Base-by-base conservation (phyloP, 306 rosid genomes). In the Prunus armeniaca region DNA sequence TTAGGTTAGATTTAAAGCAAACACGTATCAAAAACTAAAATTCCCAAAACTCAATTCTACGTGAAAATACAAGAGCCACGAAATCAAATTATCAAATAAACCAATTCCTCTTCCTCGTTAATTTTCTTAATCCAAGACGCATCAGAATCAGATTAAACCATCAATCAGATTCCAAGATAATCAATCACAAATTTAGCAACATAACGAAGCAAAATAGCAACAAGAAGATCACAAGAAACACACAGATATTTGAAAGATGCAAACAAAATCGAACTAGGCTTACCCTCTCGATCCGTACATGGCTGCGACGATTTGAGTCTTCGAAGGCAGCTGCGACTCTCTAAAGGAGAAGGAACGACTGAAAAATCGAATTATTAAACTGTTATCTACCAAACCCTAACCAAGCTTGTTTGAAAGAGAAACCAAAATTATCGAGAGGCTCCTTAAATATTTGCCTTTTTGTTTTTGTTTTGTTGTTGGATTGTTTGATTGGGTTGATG, bases 241-340 rank as follows among this genome's bases (percentile, higher is more conserved):
- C 17, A 57, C 25, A 38, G 11, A 3, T 2, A 69, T 7, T 15
- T 27, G 46, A n/a, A 5, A 70, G 3, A 72, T 20, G 67, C 20
- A 41, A 7, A 5, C 17, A 41, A 57, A 73, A 19, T 62, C 17
- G 49, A 61, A 47, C 32, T 27, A 1, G 2, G 49, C 78, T 74
- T 74, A 74, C 78, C 61, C 60, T 74, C 78, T 74, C 1, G 78
- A 74, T 74, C 78, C 78, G 47, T 74, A 61, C 78, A 74, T 74
- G 49, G 10, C n/a, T 34, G 15, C 49, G n/a, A 22, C 49, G 27
- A 1, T 65, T 65, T 65, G 69, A 65, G 24, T n/a, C 28, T 65
- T 65, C 49, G 49, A 65, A 34, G 27, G 69, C 27, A 65, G 69
- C 69, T 17, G 17, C 45, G 24, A 30, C 12, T 30, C 67, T 17